Percentiles rank a stretch among this genome's conserved stretches.
Evolutionary conservation across 306 rosid species (phyloP).

Genomic region (Astragalus glycyphyllos): DNA sequence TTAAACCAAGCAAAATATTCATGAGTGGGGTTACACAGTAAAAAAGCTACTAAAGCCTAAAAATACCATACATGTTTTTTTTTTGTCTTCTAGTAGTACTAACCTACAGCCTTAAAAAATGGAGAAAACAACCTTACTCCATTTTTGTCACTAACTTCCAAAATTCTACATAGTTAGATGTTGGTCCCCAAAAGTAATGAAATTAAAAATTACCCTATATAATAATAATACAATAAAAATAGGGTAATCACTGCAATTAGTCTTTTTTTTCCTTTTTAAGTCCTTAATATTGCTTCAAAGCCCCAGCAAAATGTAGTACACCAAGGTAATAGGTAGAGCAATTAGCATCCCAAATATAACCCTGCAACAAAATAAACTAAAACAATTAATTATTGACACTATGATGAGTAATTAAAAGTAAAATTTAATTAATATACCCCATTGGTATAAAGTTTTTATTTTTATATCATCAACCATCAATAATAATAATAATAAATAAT

Average conservation of each 20-base stretch:
- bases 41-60: conserved; percentile 7
- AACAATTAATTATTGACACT: not conserved
- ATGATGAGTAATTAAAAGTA: too few species aligned
- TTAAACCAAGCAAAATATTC: conserved; percentile 35
- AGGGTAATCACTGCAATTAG: conserved; percentile 41
- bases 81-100: not conserved
- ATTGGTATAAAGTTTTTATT: too few species aligned
- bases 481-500: too few species aligned
- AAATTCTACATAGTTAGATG: conserved; percentile 61
- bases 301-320: conserved; percentile 81
- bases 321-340: conserved; percentile 80
- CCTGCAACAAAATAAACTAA: conserved; percentile 51
- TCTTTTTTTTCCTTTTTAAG: conserved; percentile 24
- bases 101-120: not conserved
- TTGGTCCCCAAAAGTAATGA: conserved; percentile 26
- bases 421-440: too few species aligned
- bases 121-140: conserved; percentile 25
- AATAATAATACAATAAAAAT: conserved; percentile 19
- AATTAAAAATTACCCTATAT: conserved; percentile 25
- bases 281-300: conserved; percentile 53
- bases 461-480: too few species aligned
- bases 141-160: conserved; percentile 10
- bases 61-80: conserved; percentile 41
- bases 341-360: conserved; percentile 85
- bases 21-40: conserved; percentile 38